Percentiles rank a stretch among this genome's conserved stretches.
phyloP scores from a whole-genome alignment of 176 grass and related monocot genomes.

The Pharus latifolius region DNA sequence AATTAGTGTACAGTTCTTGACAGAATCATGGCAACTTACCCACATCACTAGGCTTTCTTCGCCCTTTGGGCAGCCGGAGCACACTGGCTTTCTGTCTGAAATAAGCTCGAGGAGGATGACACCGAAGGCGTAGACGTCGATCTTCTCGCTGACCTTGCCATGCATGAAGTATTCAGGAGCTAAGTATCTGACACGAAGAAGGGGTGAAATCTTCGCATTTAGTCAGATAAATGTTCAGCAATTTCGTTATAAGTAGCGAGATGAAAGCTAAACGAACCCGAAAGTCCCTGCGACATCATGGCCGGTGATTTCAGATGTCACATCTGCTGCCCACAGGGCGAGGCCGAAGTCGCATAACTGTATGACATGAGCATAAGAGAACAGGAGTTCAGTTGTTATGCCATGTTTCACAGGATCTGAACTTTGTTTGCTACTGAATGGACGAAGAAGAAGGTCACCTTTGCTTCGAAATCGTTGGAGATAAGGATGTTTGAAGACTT shows the following conservation, averaged over 20 bases:
- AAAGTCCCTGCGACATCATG: conserved; percentile 80
- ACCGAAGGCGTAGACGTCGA: conserved; percentile 87
- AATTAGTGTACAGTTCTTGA: not conserved
- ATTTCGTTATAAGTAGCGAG: not conserved
- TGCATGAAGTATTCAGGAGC: conserved; percentile 96
- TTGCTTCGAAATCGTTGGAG: conserved; percentile 52
- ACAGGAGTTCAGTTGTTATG: not conserved
- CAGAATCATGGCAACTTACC: conserved; percentile 31
- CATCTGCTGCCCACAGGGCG: conserved; percentile 54
- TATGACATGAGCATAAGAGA: not conserved
- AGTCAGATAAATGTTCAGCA: not conserved
- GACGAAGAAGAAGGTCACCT: conserved; percentile 20
- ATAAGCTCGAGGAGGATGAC: conserved; percentile 90
- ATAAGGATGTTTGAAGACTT: conserved; percentile 95
- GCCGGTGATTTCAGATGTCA: conserved; percentile 25
- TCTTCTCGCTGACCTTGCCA: conserved; percentile 86
- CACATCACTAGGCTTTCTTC: conserved; percentile 81
- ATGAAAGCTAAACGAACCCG: conserved; percentile 21
- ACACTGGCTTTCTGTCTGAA: conserved; percentile 80
- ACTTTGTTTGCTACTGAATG: not conserved
- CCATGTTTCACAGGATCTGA: not conserved
- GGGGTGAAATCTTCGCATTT: not conserved
- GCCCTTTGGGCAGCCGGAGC: conserved; percentile 46
- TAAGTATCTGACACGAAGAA: conserved; percentile 47
- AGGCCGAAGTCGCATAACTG: conserved; percentile 86